phyloP scores from a whole-genome alignment of 768 basidiomycete genomes.

The Leccinellum albellum region DNA sequence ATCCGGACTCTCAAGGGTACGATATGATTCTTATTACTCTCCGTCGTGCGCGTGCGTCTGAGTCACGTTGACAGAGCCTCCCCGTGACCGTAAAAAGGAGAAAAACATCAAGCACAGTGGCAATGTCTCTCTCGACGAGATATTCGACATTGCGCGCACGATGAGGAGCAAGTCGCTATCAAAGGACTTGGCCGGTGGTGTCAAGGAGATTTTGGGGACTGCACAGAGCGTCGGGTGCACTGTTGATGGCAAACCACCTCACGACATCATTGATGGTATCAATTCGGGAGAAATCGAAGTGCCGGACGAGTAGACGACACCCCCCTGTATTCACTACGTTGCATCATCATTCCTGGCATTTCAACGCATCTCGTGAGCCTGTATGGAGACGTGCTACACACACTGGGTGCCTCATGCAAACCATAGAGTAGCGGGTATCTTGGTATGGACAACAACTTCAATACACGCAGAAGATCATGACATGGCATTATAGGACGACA shows the following conservation, averaged over 20 bases:
- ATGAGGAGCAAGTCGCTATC: constrained; percentile 94
- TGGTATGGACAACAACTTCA: background rate
- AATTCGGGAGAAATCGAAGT: constrained; percentile 82
- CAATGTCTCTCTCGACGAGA: constrained; percentile 91
- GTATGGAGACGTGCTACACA: background rate
- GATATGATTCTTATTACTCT: constrained; percentile 18
- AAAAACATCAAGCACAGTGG: constrained; percentile 99
- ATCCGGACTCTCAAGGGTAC: constrained; percentile 96
- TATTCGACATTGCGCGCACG: constrained; percentile 91
- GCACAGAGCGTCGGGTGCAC: constrained; percentile 97
- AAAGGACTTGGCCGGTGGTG: constrained; percentile 83
- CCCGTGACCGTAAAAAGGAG: constrained; percentile 99
- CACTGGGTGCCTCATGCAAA: too few species aligned
- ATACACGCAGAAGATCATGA: background rate
- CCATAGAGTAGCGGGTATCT: too few species aligned
- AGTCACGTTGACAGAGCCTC: constrained; percentile 68
- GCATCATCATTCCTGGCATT: constrained; percentile 13
- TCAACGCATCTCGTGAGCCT: background rate
- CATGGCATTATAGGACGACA: background rate
- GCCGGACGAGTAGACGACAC: constrained; percentile 67
- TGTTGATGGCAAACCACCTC: constrained; percentile 87
- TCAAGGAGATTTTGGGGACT: constrained; percentile 98
- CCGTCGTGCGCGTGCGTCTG: background rate
- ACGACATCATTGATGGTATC: constrained; percentile 89
- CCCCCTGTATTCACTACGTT: constrained; percentile 17